A percentile compares a stretch with the other conserved stretches of the same genome.
Conservation (phyloP, 2,329 filamentous ascomycete genomes). For the Trichoderma sp. region DNA sequence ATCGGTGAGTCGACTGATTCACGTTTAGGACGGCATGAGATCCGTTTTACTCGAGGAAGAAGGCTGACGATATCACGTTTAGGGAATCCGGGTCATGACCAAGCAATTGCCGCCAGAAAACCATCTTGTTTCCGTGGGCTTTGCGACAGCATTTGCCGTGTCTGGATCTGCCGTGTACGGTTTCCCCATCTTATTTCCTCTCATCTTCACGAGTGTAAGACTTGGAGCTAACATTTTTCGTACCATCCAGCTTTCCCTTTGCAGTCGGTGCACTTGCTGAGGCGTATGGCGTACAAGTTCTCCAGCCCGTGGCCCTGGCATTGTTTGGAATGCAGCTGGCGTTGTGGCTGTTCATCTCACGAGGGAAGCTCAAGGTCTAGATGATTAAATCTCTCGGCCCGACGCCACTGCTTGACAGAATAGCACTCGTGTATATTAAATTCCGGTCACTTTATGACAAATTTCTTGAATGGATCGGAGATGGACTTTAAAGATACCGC, state of each 20-base stretch:
- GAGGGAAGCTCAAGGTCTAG: slow-evolving; percentile 6
- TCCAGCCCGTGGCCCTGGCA: slow-evolving; percentile 34
- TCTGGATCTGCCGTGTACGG: slow-evolving; percentile 59
- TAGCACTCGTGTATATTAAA: not conserved
- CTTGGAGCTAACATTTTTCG: not conserved
- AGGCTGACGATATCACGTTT: not conserved
- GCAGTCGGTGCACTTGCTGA: slow-evolving; percentile 66
- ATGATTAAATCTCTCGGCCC: not conserved
- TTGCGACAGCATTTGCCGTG: slow-evolving; percentile 74
- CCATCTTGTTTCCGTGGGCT: slow-evolving; percentile 76
- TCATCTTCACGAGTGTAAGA: not conserved
- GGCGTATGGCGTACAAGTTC: slow-evolving; percentile 51
- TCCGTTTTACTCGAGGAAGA: not conserved
- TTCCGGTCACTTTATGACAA: not conserved
- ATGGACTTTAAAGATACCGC: not conserved
- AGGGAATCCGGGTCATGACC: slow-evolving; percentile 39
- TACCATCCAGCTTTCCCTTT: slow-evolving; percentile 51
- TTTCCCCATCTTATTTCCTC: not conserved
- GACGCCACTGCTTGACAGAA: not conserved
- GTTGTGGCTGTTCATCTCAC: slow-evolving; percentile 14
- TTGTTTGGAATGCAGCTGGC: slow-evolving; percentile 38
- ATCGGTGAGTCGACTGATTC: slow-evolving; percentile 1
- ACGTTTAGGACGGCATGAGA: not conserved
- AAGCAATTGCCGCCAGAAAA: slow-evolving; percentile 70
- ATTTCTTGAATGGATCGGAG: not conserved